Base-by-base conservation (phyloP, 768 basidiomycete genomes). In the Exidia glandulosa region DNA sequence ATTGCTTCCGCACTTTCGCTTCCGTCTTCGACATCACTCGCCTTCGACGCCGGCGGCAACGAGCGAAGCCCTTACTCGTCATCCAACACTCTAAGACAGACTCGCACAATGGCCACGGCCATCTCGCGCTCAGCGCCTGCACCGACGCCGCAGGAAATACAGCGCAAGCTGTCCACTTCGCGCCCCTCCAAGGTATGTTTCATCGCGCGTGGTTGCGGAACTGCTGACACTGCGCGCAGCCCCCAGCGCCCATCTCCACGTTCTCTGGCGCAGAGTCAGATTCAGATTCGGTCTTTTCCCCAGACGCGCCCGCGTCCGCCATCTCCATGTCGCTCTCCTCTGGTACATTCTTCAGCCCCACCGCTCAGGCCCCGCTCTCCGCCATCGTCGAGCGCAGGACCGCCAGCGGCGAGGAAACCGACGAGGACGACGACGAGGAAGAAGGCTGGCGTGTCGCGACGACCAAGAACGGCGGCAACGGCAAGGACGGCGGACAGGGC, bases 131-230 rank as follows among this genome's bases (percentile, higher is more conserved):
- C 75, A n/a, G 74, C 67, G 19, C 72, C 86, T 14, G 87, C 90
- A 3, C 92, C 90, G 7, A 86, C 91, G 13, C 85, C 86, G 16
- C 90, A 91, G 70, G 92, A 94, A 75, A 83, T 94, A 19, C 81
- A 88, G 60, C 79, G 90, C 64, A 94, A 93, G 69, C 81, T 94
- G 5, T 91, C 89, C 25, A 54, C 50, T 5, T 54, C 50, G 50
- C 50, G 50, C 50, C 27, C 30, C 12, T n/a, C 14, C 50, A 54
- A 54, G 50, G 50, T 25, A 54, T 12, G 30, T 27, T 19, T 9
- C 25, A 27, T 54, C 50, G 25, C 25, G 30, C 27, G 27, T 57
- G 9, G 59, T 59, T 6, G 33, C 61, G 41, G 19, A 52, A 29
- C 48, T 54, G 32, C 6, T 50, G 31, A 60, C 37, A 37, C 55